A percentile compares a stretch with the other conserved stretches of the same genome.
phyloP scores from a whole-genome alignment of 208 protist species.

The Polymyxa betae region DNA sequence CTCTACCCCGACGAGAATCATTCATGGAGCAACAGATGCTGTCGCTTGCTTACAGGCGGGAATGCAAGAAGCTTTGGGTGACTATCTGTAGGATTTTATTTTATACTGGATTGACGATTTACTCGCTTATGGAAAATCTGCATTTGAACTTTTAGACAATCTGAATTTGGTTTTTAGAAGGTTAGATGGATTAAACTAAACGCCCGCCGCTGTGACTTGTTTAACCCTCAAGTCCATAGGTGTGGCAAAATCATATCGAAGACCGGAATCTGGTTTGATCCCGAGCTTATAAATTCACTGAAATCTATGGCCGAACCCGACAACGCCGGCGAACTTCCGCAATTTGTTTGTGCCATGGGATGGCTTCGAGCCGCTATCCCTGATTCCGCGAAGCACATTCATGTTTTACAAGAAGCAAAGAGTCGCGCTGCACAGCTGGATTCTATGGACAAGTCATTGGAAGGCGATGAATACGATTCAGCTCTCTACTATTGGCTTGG shows the following conservation, averaged over 20 bases:
- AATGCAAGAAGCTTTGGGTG: not conserved
- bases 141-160: not conserved
- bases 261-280: not conserved
- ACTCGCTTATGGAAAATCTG: not conserved
- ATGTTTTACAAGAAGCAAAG: not conserved
- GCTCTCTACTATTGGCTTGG: not conserved
- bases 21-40: conserved; percentile 33
- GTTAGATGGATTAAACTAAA: not conserved
- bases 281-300: not conserved
- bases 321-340: not conserved
- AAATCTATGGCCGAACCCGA: not conserved
- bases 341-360: not conserved
- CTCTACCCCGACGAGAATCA: not conserved
- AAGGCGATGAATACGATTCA: not conserved
- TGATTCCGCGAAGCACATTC: not conserved
- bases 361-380: not conserved
- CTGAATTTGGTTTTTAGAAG: not conserved
- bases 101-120: not conserved
- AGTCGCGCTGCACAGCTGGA: not conserved
- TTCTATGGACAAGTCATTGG: not conserved
- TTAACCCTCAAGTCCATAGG: not conserved
- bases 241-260: not conserved
- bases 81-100: not conserved
- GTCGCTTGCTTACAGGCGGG: conserved; percentile 29
- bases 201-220: not conserved